Conservation (phyloP, 2,329 filamentous ascomycete species). For the Pestalotiopsis sp. region DNA sequence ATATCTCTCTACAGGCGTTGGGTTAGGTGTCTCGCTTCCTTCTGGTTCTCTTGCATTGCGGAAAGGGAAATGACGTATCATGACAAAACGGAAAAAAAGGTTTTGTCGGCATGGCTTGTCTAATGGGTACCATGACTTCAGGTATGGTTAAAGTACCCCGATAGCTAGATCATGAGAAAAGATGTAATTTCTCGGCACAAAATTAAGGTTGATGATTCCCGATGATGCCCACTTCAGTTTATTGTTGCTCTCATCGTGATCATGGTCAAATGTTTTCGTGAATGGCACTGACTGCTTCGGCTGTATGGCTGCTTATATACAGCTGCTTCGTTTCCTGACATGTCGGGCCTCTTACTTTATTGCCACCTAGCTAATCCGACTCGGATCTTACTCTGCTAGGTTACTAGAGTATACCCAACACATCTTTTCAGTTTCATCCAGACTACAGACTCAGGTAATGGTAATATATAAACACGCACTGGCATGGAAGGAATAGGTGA, state of each 20-base stretch:
- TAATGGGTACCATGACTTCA: conserved; percentile 2
- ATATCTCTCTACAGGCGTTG: conserved; percentile 35
- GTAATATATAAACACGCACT: too few species aligned
- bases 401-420: too few species aligned
- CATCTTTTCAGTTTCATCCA: too few species aligned
- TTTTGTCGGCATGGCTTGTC: conserved; percentile 8
- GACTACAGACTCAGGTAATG: too few species aligned
- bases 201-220: conserved; percentile 13
- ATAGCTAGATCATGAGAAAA: conserved; percentile 12
- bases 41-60: conserved; percentile 38
- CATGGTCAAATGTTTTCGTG: too few species aligned
- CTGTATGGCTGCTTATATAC: too few species aligned
- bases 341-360: too few species aligned
- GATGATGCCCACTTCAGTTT: conserved; percentile 2
- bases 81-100: conserved; percentile 20
- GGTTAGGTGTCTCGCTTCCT: conserved; percentile 28
- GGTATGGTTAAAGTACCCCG: conserved; percentile 4
- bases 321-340: too few species aligned
- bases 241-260: background rate
- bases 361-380: too few species aligned
- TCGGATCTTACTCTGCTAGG: too few species aligned
- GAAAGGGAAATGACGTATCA: conserved; percentile 26
- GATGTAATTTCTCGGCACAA: conserved; percentile 13
- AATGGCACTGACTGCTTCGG: too few species aligned
- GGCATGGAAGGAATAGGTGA: too few species aligned